Conservation (phyloP, 106 monocot species). For the Apostasia shenzhenica region DNA sequence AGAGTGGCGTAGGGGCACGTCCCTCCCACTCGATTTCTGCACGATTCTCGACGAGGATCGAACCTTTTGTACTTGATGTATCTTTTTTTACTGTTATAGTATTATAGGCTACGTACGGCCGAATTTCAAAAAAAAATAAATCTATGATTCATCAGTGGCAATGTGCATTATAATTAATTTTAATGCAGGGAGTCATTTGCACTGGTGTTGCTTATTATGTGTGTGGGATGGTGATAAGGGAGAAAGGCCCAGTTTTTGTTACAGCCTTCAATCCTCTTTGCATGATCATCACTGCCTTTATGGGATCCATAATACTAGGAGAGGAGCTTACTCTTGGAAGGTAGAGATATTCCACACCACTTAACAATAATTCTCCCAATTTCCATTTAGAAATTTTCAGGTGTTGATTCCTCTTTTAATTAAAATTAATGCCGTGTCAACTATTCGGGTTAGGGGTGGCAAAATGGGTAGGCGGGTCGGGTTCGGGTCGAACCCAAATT, state of each 20-base stretch:
- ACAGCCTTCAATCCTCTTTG: conserved; percentile 17
- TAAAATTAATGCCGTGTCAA: not conserved
- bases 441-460: no score
- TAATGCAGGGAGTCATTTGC: conserved; percentile 9
- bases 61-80: no score
- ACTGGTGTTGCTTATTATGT: conserved; percentile 17
- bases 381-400: not conserved
- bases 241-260: conserved; percentile 17
- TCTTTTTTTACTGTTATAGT: no score
- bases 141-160: no score
- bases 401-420: not conserved
- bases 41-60: no score
- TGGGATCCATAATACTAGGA: conserved; percentile 12
- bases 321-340: conserved; percentile 13
- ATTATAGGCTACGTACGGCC: no score
- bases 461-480: no score
- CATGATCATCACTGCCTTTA: conserved; percentile 8
- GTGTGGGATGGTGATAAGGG: conserved; percentile 10
- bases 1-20: no score
- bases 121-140: no score
- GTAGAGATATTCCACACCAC: not conserved
- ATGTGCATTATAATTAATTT: not conserved
- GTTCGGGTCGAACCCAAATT: no score
- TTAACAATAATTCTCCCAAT: not conserved
- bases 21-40: no score